Conservation (phyloP, 2,329 filamentous ascomycete species). For the Trichoderma breve region DNA sequence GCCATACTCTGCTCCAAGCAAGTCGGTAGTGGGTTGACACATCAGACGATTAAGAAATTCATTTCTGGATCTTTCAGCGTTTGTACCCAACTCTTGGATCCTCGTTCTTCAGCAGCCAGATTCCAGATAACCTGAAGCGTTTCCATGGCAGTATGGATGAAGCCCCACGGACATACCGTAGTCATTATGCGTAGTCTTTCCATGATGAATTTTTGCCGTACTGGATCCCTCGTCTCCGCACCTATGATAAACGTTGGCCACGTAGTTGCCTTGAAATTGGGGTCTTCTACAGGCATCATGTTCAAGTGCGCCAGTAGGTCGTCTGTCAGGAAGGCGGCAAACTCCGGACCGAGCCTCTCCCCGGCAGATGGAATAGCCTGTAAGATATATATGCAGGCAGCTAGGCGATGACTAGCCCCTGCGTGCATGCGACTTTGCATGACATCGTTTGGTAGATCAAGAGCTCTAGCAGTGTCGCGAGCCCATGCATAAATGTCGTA, state of each 20-base stretch:
- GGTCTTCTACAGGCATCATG: slow-evolving; percentile 47
- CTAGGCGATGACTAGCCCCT: slow-evolving; percentile 44
- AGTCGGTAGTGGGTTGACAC: neutral
- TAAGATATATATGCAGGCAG: slow-evolving; percentile 47
- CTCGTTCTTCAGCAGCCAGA: slow-evolving; percentile 34
- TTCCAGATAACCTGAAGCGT: slow-evolving; percentile 46
- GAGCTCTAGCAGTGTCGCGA: slow-evolving; percentile 34
- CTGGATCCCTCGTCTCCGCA: slow-evolving; percentile 46
- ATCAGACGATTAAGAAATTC: slow-evolving; percentile 44
- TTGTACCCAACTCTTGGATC: slow-evolving; percentile 42
- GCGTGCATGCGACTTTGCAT: slow-evolving; percentile 40
- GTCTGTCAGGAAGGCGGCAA: slow-evolving; percentile 36
- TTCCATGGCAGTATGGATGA: slow-evolving; percentile 46
- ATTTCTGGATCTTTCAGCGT: slow-evolving; percentile 42
- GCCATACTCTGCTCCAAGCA: neutral
- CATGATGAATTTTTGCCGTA: slow-evolving; percentile 48
- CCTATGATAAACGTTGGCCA: slow-evolving; percentile 59
- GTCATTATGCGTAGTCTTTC: slow-evolving; percentile 43
- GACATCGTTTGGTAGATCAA: slow-evolving; percentile 34
- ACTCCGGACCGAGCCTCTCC: slow-evolving; percentile 26
- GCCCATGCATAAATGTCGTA: slow-evolving; percentile 46
- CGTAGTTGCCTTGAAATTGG: slow-evolving; percentile 54
- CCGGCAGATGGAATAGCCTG: slow-evolving; percentile 37
- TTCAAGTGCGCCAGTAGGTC: slow-evolving; percentile 49
- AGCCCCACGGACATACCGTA: slow-evolving; percentile 47